Base-by-base conservation (phyloP, 345 rosid genomes). In the Hypericum androsaemum region DNA sequence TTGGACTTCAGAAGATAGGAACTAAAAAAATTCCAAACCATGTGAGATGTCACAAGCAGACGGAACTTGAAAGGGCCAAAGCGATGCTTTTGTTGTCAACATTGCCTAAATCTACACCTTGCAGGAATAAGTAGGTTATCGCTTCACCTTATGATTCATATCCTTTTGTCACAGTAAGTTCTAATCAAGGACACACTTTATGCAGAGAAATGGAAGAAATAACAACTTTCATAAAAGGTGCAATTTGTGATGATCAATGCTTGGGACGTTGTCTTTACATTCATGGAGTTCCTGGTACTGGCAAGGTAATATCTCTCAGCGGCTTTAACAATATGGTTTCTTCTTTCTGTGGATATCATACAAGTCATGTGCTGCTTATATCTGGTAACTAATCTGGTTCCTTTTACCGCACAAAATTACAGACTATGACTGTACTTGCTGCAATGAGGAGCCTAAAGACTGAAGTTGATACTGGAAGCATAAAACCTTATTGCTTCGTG, bases 221-320 rank as follows among this genome's bases (percentile, higher is more conserved):
- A 45, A 74, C 75, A 43, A 42, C 78, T 40, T 90, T 90, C 54
- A 71, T 90, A 54, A 84, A 81, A 42, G 95, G 95, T 68, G 94
- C 89, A 22, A 87, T 84, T 57, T 80, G 77, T n/a, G 84, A 79
- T 71, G 84, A 82, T 67, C 89, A 82, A 53, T 90, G 98, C 65
- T 67, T 87, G 44, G 96, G 98, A 11, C 84, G 94, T 50, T 90
- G 98, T 60, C 81, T 90, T 67, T 90, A 87, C 37, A 72, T 87
- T 67, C 96, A 87, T 53, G 98, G 98, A 71, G 98, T 90, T 75
- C 98, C 98, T 0, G 98, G 98, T 64, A 87, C 98, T 9, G 98
- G 96, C 67, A 90, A 90, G 85, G 94, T 81, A 72, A 38, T 43
- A 49, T 44, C 61, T 52, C 7, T 50, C 41, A 36, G 17, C 54